A percentile compares a stretch with the other conserved stretches of the same genome.
Evolutionary conservation across 2,329 filamentous ascomycete species (phyloP).

Genomic region (Colletotrichum gloeosporioides): DNA sequence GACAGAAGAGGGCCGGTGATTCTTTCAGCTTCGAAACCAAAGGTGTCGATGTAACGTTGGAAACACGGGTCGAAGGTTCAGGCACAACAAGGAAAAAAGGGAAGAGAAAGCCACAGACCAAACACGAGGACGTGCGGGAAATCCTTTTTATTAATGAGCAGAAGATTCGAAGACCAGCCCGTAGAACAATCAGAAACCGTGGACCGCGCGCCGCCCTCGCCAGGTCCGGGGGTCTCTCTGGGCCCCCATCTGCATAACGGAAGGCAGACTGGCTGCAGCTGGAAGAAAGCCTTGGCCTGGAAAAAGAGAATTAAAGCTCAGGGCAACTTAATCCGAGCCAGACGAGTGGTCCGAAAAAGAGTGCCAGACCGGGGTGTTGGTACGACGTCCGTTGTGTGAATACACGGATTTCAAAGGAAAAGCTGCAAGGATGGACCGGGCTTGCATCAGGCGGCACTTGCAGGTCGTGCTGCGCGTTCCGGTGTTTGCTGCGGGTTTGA

Average conservation of each 20-base stretch:
- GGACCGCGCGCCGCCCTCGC: neutral
- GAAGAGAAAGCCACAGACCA: neutral
- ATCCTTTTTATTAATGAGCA: neutral
- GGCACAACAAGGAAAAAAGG: neutral
- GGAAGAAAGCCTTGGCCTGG: neutral
- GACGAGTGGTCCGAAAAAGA: neutral
- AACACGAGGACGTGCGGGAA: neutral
- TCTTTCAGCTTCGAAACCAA: neutral
- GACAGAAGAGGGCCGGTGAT: neutral
- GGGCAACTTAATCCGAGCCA: neutral
- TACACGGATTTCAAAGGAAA: neutral
- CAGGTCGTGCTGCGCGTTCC: neutral
- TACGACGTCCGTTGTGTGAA: neutral
- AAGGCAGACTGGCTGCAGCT: neutral
- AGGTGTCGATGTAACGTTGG: neutral
- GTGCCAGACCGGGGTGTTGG: neutral
- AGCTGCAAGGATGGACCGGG: constrained; percentile 2
- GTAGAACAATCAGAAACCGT: neutral
- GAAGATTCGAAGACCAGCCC: neutral
- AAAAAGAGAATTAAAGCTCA: neutral
- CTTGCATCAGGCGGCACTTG: constrained; percentile 11
- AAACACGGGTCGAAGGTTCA: neutral
- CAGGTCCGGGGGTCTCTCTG: neutral
- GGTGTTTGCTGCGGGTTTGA: neutral
- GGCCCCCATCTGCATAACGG: constrained; percentile 4